These are phyloP conservation scores for Coemansia brasiliensis DNA, from an alignment of 192 early-diverging fungal genomes.

Conservation along the genomic window DNA sequence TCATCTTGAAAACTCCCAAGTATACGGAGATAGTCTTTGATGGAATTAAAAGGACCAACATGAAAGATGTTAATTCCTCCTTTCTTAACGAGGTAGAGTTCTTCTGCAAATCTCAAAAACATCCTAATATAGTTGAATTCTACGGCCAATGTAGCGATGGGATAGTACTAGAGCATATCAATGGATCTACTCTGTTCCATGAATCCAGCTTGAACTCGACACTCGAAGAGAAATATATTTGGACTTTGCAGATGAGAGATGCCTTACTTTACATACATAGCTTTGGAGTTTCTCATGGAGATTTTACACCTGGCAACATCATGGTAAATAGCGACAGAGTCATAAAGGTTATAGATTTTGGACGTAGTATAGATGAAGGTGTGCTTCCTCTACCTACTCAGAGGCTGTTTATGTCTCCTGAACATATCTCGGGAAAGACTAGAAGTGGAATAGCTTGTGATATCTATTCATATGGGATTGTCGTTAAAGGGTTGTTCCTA, in stretches of 20 bases:
- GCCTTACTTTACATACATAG: background rate
- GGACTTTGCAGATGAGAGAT: background rate
- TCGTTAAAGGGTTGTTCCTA: background rate
- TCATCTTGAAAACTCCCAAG: background rate
- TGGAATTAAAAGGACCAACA: background rate
- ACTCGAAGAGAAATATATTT: background rate
- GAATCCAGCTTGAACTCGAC: background rate
- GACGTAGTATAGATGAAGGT: background rate
- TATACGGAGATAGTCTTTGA: background rate
- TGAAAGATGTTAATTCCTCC: background rate
- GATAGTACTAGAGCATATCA: background rate
- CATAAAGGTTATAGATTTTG: conserved; percentile 2
- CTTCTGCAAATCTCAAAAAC: background rate
- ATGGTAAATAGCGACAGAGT: background rate
- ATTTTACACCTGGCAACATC: background rate
- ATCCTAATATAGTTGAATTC: background rate
- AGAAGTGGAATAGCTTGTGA: conserved; percentile 6
- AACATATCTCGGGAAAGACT: background rate
- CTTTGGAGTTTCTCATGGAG: background rate
- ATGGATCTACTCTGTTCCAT: background rate
- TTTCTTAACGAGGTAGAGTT: background rate
- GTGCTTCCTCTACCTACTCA: background rate
- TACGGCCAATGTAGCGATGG: background rate
- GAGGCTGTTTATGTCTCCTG: conserved; percentile 2
- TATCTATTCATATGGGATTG: background rate